Evolutionary conservation across 2,329 filamentous ascomycete genomes (phyloP), one percentile per base, ranked within the genome.

Genomic region (Myriosclerotinia scirpicola): DNA sequence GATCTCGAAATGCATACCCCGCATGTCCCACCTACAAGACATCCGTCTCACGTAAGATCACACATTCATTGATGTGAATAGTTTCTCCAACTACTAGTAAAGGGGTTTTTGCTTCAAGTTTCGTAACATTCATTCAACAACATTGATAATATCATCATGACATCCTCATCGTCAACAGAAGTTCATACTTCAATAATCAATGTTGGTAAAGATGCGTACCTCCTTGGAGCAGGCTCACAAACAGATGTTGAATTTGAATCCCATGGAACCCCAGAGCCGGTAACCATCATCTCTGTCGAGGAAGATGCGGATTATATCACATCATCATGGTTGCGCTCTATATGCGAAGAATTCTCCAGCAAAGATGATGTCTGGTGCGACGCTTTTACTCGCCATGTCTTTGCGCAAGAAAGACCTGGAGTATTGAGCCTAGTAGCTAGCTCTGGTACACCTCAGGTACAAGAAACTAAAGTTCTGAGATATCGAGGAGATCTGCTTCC

Each of bases 311-410:
- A n/a, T 42, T 2, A 3, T 11, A 40, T 53, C 22, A 40, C 7
- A 17, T 30, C 38, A 26, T n/a, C 30, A 38, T 65, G 54, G 54
- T 22, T 65, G 4, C 3, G 36, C 9, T 30, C 20, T 5, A 50
- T 44, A 38, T 60, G n/a, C 8, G 26, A 36, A 26, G n/a, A 60
- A 8, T 46, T 60, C 3, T 34, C 54, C 0, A 12, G 5, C 3
- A 5, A 26, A 20, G 63, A 65, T 3, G 63, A 65, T 22, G 63
- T 60, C 20, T 65, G 55, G 46, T 60, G 46, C 9, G 17, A 42
- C 0, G 6, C 26, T 0, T 65, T 65, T 54, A 7, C 36, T 15
- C 36, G 26, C 5, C 9, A 44, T 26, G 8, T 42, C 14, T 52
- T 60, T 9, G 17, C 5, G 5, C 63, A 34, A 53, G 14, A 5